phyloP scores from a whole-genome alignment of 208 protist species.

The Sergeia podlipaevii region DNA sequence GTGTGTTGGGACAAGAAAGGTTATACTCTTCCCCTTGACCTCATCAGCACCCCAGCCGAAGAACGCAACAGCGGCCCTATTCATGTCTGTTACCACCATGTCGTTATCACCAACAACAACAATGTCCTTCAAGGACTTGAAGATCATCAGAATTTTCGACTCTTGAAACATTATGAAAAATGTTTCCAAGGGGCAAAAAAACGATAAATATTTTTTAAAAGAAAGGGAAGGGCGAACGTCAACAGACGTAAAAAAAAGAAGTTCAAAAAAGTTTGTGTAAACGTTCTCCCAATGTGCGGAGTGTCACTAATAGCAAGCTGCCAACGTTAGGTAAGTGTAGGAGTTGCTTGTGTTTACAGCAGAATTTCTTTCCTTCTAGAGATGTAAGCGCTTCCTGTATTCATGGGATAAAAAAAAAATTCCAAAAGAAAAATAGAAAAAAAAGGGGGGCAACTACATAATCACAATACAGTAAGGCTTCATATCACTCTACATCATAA shows the following conservation, averaged over 20 bases:
- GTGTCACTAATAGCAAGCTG: too few species aligned
- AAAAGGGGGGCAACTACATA: too few species aligned
- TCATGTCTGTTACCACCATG: conserved; percentile 89
- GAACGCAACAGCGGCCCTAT: conserved; percentile 61
- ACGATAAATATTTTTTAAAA: conserved; percentile 5
- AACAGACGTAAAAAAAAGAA: conserved; percentile 6
- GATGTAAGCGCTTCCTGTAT: too few species aligned
- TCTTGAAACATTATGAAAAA: conserved; percentile 47
- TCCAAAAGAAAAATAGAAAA: too few species aligned
- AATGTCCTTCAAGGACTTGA: conserved; percentile 85
- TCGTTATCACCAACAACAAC: conserved; percentile 90
- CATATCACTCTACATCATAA: too few species aligned
- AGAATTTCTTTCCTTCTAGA: too few species aligned
- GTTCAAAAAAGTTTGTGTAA: conserved; percentile 1
- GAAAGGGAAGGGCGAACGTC: background rate
- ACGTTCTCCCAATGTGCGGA: too few species aligned
- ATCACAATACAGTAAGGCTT: too few species aligned
- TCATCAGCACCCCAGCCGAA: conserved; percentile 72
- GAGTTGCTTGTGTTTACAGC: too few species aligned
- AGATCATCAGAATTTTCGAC: conserved; percentile 82
- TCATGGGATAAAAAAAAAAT: too few species aligned
- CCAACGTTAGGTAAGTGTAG: too few species aligned
- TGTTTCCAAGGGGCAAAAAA: conserved; percentile 10
- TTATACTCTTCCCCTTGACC: conserved; percentile 85
- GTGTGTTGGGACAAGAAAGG: conserved; percentile 83